Evolutionary conservation across 2,329 filamentous ascomycete genomes (phyloP), one percentile per base, ranked within the genome.

Genomic region (Aspergillus intermedius): DNA sequence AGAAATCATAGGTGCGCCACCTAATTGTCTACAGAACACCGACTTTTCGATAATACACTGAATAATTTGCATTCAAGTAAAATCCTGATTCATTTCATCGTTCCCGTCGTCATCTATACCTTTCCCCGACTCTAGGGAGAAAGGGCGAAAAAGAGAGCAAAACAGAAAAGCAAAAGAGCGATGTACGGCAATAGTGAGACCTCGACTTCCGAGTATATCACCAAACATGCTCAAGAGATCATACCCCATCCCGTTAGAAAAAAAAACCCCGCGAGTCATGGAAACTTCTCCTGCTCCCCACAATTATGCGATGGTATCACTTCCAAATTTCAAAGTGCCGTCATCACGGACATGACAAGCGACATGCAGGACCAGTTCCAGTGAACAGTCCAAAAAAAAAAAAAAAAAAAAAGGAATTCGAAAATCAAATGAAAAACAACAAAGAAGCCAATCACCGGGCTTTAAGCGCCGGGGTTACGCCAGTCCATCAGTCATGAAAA

Each of bases 261-360:
- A 32, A 32, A 3, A 32, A 32, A 6, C 4, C 10, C 10, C 8
- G 17, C 9, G 10, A 40, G 10, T 13, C 8, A 40, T 19, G 8
- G 19, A 40, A 40, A 40, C 4, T 21, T 40, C 17, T 10, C 37
- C 10, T 39, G 35, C 44, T 28, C 23, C 13, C 41, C 40, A 22
- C 4, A 43, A 43, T 55, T 59, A 58, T 50, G 55, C 52, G 54
- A 61, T 43, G 41, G 23, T 43, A 28, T 43, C 41, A 12, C 23
- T 43, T 28, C 19, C 39, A 41, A 23, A 41, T 19, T 21, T 19
- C 39, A 19, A 13, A 17, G 23, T 13, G 41, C 23, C 22, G 23
- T 40, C 37, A 40, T 40, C 37, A 40, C 17, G 37, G 37, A 40
- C 19, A 21, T 43, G 15, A 21, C 41, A 43, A 43, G n/a, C 22